Percentiles rank a stretch among this genome's conserved stretches.
phyloP scores from a whole-genome alignment of 805 yeast genomes.

The Candida alai region DNA sequence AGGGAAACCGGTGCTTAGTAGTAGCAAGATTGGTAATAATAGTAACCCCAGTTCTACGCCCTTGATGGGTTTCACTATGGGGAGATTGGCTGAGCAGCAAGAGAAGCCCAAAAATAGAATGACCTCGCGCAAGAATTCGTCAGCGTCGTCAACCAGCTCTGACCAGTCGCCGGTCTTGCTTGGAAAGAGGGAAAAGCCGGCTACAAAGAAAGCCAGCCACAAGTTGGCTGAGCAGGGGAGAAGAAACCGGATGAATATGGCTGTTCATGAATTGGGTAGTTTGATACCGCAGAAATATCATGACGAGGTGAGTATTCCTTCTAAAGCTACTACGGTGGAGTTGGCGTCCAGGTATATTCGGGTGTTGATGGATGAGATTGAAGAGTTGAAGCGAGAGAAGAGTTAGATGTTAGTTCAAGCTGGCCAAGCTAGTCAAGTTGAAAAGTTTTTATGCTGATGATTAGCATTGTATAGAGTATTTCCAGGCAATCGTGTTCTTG shows the following conservation, averaged over 20 bases:
- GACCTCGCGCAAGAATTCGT: conserved; percentile 9
- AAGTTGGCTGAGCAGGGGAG: conserved; percentile 96
- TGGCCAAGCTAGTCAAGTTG: no score
- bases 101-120: conserved; percentile 2
- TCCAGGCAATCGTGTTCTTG: no score
- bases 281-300: conserved; percentile 62
- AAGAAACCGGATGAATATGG: conserved; percentile 85
- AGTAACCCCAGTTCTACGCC: conserved; percentile 19
- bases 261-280: conserved; percentile 68
- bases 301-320: conserved; percentile 61
- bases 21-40: conserved; percentile 1
- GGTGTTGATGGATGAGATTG: conserved; percentile 28
- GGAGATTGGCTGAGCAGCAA: conserved; percentile 35
- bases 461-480: no score
- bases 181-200: conserved; percentile 21
- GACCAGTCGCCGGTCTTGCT: no score
- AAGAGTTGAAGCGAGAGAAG: conserved; percentile 16
- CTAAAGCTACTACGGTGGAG: conserved; percentile 95
- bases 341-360: conserved; percentile 70
- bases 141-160: conserved; percentile 13
- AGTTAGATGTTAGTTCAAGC: no score
- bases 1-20: conserved; percentile 22
- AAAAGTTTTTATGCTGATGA: no score
- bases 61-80: conserved; percentile 47
- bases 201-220: conserved; percentile 67